Evolutionary conservation across 805 yeast genomes (phyloP), one percentile per base, ranked within the genome.

Genomic region (Kluyveromyces siamensis): DNA sequence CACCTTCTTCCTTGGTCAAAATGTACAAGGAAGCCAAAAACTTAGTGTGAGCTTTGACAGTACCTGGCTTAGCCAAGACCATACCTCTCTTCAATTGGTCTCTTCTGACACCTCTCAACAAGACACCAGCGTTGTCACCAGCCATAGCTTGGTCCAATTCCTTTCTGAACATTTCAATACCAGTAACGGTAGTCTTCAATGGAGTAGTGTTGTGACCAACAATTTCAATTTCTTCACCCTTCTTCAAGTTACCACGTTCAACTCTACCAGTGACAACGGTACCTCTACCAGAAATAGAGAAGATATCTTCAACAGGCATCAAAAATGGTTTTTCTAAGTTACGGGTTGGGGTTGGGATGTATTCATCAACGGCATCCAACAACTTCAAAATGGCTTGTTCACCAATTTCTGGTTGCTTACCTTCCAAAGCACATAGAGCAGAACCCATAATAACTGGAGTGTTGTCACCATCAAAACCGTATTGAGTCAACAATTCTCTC

Each of bases 121-220:
- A 77, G 62, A 93, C 81, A 74, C 99, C 99, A 69, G 96, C 95
- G 72, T 95, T 93, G 76, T 93, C 99, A 79, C 99, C 99, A 66
- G 96, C 99, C 83, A 85, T 85, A 58, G 98, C 98, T 63, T 82
- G 79, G 74, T 90, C 98, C 65, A 93, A 83, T 71, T 93, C 98
- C 80, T 93, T 93, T 83, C 89, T 90, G 83, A 93, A 93, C 97
- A 90, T 91, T 80, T 93, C 99, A 66, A 93, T 88, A 74, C 98
- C 98, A 50, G 99, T 93, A 55, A 90, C 97, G 55, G 85, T 87
- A 61, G 97, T 82, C 83, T 89, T 91, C 71, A 87, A 70, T 58
- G 95, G 91, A 67, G 80, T 80, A 61, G 82, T 81, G 73, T 84
- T 83, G 79, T 76, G 80, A 67, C 99, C 99, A 55, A 93, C 96